Evolutionary conservation across 768 basidiomycete genomes (phyloP), one percentile per base, ranked within the genome.

Genomic region (Naganishia onofrii): DNA sequence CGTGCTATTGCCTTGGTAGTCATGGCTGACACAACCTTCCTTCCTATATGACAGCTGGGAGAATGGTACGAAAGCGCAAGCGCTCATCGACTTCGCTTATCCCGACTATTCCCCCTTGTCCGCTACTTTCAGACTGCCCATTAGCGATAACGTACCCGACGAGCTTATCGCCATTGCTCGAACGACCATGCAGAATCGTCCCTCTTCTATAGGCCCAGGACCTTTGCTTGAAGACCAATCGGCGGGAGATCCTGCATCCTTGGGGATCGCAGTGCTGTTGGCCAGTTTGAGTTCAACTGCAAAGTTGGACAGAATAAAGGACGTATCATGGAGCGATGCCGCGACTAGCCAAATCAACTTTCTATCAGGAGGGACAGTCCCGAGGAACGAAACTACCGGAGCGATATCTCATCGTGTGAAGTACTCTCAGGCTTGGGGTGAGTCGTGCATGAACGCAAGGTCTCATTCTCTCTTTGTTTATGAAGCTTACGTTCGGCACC

Each of bases 331-430:
- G 72, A 72, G 71, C 10, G 74, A 74, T 51, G 80, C 80, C 3
- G 80, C 77, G 17, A 67, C 42, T 19, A 55, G 64, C n/a, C 74
- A 81, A 67, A 42, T 78, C 23, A 68, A 75, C 19, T 79, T 78
- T 69, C 58, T 77, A 68, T 51, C 78, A 44, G 68, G 78, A 28
- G 65, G 72, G 23, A 78, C 78, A 7, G 77, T 36, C 4, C 34
- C 77, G 7, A 75, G 75, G 71, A 63, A 48, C n/a, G 13, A 42
- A 15, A 10, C 66, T 1, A n/a, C 52, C 7, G 84, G 83, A 21
- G 84, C 83, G 10, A 84, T 84, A 65, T 83, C 82, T 2, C 83
- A 84, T 66, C 78, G 84, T 17, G 74, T 72, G 21, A 78, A 81
- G 55, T 68, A 77, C 53, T 70, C 72, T 52, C 81, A 83, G 71